Percentiles rank a stretch among this genome's conserved stretches.
These are phyloP conservation scores for Aspergillus cristatus DNA, from an alignment of 495 filamentous ascomycete species.

Conservation along the genomic window DNA sequence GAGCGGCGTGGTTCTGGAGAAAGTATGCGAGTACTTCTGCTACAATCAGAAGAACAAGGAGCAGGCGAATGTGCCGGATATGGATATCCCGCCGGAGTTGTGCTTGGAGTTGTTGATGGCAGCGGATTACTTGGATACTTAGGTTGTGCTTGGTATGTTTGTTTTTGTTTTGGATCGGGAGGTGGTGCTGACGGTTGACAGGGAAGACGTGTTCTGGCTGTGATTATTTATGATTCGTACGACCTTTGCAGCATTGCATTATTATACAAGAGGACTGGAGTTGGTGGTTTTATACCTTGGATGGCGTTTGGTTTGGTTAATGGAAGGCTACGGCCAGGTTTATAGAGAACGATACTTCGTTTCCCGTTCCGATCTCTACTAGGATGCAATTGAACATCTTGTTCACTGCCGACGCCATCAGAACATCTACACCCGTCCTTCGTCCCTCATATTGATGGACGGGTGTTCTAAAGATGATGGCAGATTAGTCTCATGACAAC, in stretches of 20 bases:
- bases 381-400: too few species aligned
- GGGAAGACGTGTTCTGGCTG: too few species aligned
- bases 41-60: slow-evolving; percentile 80
- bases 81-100: slow-evolving; percentile 73
- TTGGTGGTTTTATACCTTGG: too few species aligned
- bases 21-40: slow-evolving; percentile 85
- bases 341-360: too few species aligned
- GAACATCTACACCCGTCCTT: slow-evolving; percentile 50
- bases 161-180: slow-evolving; percentile 3
- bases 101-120: slow-evolving; percentile 76
- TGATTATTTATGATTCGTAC: too few species aligned
- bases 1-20: slow-evolving; percentile 77
- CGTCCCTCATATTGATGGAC: too few species aligned
- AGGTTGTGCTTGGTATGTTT: slow-evolving; percentile 13
- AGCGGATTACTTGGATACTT: slow-evolving; percentile 61
- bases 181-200: neutral
- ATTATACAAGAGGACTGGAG: too few species aligned
- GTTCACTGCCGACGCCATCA: too few species aligned
- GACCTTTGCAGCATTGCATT: too few species aligned
- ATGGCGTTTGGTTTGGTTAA: too few species aligned
- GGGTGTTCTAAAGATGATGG: slow-evolving; percentile 74
- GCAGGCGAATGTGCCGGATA: slow-evolving; percentile 71
- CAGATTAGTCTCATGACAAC: slow-evolving; percentile 33
- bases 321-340: too few species aligned
- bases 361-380: too few species aligned